Evolutionary conservation across 176 grass and related monocot species (phyloP), one percentile per base, ranked within the genome.

Genomic region (Pontederia paniculata): DNA sequence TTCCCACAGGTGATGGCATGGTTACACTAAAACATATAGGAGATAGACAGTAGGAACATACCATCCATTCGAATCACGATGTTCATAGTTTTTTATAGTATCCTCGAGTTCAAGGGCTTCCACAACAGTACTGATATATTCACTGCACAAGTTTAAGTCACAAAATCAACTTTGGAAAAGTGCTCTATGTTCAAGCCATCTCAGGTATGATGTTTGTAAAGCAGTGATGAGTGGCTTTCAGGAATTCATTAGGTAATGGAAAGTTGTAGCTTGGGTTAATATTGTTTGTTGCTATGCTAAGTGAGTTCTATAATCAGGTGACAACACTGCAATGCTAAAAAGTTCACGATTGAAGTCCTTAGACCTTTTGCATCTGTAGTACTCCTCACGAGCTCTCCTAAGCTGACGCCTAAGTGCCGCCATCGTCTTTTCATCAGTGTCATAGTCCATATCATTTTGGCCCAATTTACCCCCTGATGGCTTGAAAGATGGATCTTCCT

Each of bases 361-460:
- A 77, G 81, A 74, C 93, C 87, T 98, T 98, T 91, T 98, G 72
- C 80, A 98, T 70, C 93, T 78, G 63, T 98, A 98, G 52, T 98
- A 98, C 74, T 98, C 93, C 71, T 98, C 93, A 16, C 85, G 83
- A 31, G 93, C 93, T 59, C 48, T 98, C 75, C 93, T 88, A 53
- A 98, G 93, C 58, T 98, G 93, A 19, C 80, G 77, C 50, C 93
- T 79, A 66, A 98, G 77, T 79, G 80, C 68, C 54, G 93, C 93
- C 93, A 98, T 98, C 55, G 93, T 78, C 77, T 98, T 98, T 71
- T 98, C 93, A 88, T 98, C 93, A 12, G 93, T 91, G 54, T 98
- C 93, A 75, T 98, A 98, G 74, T 98, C 93, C 93, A 98, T 98
- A 76, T 98, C 93, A 64, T 98, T 84, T 80, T 98, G 83, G 13